Base-by-base conservation (phyloP, 352 stramenopile genomes). In the Pythium coloratum region DNA sequence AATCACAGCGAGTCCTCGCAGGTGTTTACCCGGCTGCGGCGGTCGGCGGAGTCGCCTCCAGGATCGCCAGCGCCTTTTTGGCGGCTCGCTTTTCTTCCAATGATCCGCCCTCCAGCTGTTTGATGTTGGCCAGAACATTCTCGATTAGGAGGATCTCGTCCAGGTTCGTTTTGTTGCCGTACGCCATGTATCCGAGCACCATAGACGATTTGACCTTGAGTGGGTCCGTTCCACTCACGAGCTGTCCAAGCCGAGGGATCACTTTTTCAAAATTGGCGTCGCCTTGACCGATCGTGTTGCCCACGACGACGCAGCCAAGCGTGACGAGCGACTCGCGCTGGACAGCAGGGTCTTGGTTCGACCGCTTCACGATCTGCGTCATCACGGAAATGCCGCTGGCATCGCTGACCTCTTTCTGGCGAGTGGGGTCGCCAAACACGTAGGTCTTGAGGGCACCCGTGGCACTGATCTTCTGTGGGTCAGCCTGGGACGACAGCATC, bases 381-480 rank as follows among this genome's bases (percentile, higher is more conserved):
- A 66, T 20, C n/a, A 66, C 38, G 2, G 59, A 36, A 8, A 66
- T 53, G 12, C 33, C 59, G 24, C 59, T 50, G n/a, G 59, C 59
- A 5, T 66, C 50, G 20, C 42, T 32, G 2, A 67, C 60, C 10
- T 67, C 36, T 1, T 13, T 12, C 24, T 60, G 51, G 50, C 55
- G 50, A 8, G 59, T 51, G 0, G 51, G 61, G 26, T 57, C 32
- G n/a, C 51, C 42, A 33, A 61, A 62, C 14, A 67, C 26, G 42
- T 67, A 62, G 0, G 55, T 42, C n/a, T 42, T 36, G 51, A 67
- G 42, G 2, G 61, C 51, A 20, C 40, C 53, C 14, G 60, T 28
- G 14, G 60, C 51, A 44, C 53, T 59, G 50, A 61, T 36, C 26
- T 67, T 32, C 49, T 59, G 47, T 8, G 28, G 9, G 24, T 24